phyloP scores from a whole-genome alignment of 768 basidiomycete species.

The Kwoniella heveanensis region DNA sequence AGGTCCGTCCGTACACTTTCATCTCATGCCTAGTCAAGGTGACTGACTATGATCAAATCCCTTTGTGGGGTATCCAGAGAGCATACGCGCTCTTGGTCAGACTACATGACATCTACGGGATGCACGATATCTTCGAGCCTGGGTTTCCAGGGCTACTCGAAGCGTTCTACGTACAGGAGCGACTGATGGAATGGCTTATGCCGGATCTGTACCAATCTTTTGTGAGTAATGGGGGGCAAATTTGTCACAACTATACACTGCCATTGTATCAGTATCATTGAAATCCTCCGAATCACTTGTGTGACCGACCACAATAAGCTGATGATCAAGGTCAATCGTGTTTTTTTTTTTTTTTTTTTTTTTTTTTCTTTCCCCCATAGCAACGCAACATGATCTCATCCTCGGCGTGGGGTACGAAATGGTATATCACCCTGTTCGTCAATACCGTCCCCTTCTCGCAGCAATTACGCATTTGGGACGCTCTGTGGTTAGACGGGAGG shows the following conservation, averaged over 20 bases:
- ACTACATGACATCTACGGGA: slow-evolving; percentile 82
- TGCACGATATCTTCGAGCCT: slow-evolving; percentile 86
- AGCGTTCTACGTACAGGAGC: slow-evolving; percentile 93
- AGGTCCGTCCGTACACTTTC: no score
- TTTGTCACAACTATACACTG: no score
- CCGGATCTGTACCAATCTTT: slow-evolving; percentile 85
- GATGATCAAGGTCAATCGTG: no score
- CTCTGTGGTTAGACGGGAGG: slow-evolving; percentile 82
- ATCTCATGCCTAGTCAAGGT: no score
- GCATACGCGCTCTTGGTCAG: slow-evolving; percentile 81
- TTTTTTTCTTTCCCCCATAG: no score
- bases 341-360: no score
- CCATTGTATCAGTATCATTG: no score
- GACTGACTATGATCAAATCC: no score
- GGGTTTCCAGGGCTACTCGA: slow-evolving; percentile 96
- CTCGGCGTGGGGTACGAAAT: slow-evolving; percentile 95
- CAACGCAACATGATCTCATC: slow-evolving; percentile 86
- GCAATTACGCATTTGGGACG: slow-evolving; percentile 93
- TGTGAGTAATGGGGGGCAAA: slow-evolving; percentile 54
- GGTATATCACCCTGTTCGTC: slow-evolving; percentile 98
- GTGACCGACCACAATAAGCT: neutral
- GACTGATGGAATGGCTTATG: slow-evolving; percentile 81
- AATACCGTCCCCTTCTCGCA: slow-evolving; percentile 95
- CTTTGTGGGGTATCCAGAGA: slow-evolving; percentile 57
- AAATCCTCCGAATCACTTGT: no score